Evolutionary conservation across 306 rosid genomes (phyloP), one percentile per base, ranked within the genome.

Genomic region (Gleditsia sinensis): DNA sequence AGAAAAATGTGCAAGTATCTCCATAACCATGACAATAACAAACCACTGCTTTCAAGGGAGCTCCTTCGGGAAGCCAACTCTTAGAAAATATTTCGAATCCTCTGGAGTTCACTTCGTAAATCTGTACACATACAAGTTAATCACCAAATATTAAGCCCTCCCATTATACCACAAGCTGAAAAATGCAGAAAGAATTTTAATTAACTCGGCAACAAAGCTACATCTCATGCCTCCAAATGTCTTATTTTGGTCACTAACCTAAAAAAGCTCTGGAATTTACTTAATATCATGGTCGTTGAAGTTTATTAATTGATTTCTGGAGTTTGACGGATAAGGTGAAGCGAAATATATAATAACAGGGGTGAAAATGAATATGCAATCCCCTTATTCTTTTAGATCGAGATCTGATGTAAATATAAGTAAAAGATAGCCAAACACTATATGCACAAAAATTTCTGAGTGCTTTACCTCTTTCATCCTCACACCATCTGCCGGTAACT

Each of bases 1-100:
- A 84, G 67, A 69, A 84, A 81, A 84, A 84, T 53, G 88, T 84
- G 79, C 88, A 84, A 43, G 88, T 84, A 67, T 84, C 85, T 63
- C 83, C 88, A 5, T 84, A 84, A 39, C 88, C 88, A 75, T 78
- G 88, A 75, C 88, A 84, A 43, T 77, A 84, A 74, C 76, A 84
- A 70, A 84, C 78, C 2, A 81, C 12, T 50, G 81, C 88, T 78
- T 70, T 84, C 81, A 81, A 39, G 16, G 77, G 56, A 78, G 73
- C 61, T 40, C 5, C 45, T 71, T 84, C 76, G 12, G 88, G 88
- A 33, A 81, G 70, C 88, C 88, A 84, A 9, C 85, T 84, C 74
- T 84, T 84, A 1, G 81, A 32, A 74, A 84, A 84, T 69, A 84
- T 56, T 66, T 84, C 75, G 65, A 78, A 46, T 69, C 88, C 88